A percentile compares a stretch with the other conserved stretches of the same genome.
Conservation (phyloP, 2,329 filamentous ascomycete species). For the Botrytis pseudocinerea region DNA sequence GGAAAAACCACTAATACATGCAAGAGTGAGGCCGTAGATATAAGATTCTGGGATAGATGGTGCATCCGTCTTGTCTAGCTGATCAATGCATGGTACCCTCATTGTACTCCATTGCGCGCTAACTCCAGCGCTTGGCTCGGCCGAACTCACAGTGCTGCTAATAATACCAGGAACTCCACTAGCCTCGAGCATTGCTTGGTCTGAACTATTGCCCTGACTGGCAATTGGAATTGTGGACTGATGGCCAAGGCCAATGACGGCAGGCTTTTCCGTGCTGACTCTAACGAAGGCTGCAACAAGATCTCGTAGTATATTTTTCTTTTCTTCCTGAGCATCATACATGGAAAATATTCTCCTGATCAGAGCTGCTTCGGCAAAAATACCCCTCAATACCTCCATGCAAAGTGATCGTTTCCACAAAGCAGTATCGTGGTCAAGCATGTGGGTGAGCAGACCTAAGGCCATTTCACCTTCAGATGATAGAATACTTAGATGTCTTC, state of each 20-base stretch:
- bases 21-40: slow-evolving; percentile 83
- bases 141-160: slow-evolving; percentile 65
- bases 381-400: slow-evolving; percentile 84
- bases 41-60: slow-evolving; percentile 88
- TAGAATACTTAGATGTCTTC: slow-evolving; percentile 73
- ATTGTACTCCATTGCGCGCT: slow-evolving; percentile 90
- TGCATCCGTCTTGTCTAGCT: slow-evolving; percentile 87
- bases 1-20: slow-evolving; percentile 85
- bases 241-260: slow-evolving; percentile 82
- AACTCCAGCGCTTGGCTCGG: slow-evolving; percentile 71
- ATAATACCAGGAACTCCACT: slow-evolving; percentile 88
- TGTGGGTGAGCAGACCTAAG: slow-evolving; percentile 76
- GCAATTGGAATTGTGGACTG: slow-evolving; percentile 81
- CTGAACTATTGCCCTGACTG: slow-evolving; percentile 61
- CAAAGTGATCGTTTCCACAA: slow-evolving; percentile 87
- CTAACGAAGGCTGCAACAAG: slow-evolving; percentile 88
- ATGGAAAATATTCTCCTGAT: slow-evolving; percentile 77
- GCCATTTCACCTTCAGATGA: slow-evolving; percentile 80
- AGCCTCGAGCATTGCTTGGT: slow-evolving; percentile 87
- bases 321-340: slow-evolving; percentile 72
- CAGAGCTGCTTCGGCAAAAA: slow-evolving; percentile 79
- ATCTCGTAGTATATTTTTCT: slow-evolving; percentile 76
- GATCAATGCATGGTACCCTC: slow-evolving; percentile 85
- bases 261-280: slow-evolving; percentile 85
- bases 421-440: slow-evolving; percentile 81